A percentile compares a stretch with the other conserved stretches of the same genome.
phyloP scores from a whole-genome alignment of 2,329 filamentous ascomycete species.

The Neofusicoccum kwambonambiense region DNA sequence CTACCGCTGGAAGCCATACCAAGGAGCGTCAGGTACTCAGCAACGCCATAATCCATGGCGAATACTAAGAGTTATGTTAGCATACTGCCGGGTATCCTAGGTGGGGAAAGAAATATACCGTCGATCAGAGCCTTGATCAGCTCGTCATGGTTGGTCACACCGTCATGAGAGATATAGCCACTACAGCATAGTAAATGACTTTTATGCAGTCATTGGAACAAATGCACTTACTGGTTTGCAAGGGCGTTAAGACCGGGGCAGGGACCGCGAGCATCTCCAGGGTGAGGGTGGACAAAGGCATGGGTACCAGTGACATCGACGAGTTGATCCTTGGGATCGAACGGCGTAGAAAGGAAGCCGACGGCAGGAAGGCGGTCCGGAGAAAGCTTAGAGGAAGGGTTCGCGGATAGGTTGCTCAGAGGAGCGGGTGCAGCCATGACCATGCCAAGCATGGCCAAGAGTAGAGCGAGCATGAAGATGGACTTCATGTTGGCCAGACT shows the following conservation, averaged over 20 bases:
- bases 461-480: background rate
- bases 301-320: background rate
- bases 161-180: background rate
- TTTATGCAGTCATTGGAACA: too few species aligned
- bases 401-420: too few species aligned
- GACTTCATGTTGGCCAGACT: background rate
- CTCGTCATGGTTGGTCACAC: background rate
- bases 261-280: background rate
- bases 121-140: slow-evolving; percentile 2
- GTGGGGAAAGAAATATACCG: slow-evolving; percentile 32
- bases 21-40: slow-evolving; percentile 29
- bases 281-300: background rate
- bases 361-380: background rate
- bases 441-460: background rate
- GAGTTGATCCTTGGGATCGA: background rate
- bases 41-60: background rate
- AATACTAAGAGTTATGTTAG: background rate
- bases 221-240: background rate
- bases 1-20: slow-evolving; percentile 46
- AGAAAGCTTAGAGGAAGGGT: too few species aligned
- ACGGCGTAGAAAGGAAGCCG: background rate
- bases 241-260: slow-evolving; percentile 6
- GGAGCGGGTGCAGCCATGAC: background rate
- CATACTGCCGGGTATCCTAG: background rate
- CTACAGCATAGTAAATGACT: background rate